phyloP scores from a whole-genome alignment of 2,329 filamentous ascomycete genomes.

The Sporothrix pseudoabietina region DNA sequence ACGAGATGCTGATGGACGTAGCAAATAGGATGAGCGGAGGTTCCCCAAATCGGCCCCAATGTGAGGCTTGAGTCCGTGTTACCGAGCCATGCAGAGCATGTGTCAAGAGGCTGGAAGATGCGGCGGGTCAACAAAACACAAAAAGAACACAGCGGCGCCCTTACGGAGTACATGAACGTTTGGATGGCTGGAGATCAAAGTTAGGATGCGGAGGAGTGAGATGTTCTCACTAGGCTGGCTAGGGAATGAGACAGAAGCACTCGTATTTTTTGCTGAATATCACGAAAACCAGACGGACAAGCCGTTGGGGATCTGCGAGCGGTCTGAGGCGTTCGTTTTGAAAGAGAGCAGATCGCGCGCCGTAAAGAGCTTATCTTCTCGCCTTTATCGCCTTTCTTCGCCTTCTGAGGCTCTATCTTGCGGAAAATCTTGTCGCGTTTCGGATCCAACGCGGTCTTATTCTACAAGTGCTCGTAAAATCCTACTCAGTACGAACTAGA shows the following conservation, averaged over 20 bases:
- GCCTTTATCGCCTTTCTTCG: background rate
- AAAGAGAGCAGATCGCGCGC: background rate
- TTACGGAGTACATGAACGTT: background rate
- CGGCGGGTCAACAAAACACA: background rate
- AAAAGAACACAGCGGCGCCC: background rate
- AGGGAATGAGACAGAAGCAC: conserved; percentile 3
- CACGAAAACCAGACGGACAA: conserved; percentile 26
- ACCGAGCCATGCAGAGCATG: background rate
- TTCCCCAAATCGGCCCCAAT: conserved; percentile 26
- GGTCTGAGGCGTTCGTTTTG: background rate
- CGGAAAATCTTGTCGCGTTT: background rate
- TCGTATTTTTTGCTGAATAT: background rate
- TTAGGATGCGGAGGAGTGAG: background rate
- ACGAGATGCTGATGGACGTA: background rate
- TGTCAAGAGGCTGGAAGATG: background rate
- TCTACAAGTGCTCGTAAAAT: background rate
- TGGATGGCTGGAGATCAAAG: background rate
- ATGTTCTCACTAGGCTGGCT: background rate
- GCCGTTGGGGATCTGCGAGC: conserved; percentile 32
- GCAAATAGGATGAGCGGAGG: conserved; percentile 28
- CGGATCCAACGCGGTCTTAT: background rate
- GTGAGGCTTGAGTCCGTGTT: background rate
- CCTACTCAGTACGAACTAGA: too few relatives aligned
- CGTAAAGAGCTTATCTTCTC: background rate
- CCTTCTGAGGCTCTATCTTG: background rate